Conservation (phyloP, 1,284 basidiomycete genomes). For the Pterulicium gracile region DNA sequence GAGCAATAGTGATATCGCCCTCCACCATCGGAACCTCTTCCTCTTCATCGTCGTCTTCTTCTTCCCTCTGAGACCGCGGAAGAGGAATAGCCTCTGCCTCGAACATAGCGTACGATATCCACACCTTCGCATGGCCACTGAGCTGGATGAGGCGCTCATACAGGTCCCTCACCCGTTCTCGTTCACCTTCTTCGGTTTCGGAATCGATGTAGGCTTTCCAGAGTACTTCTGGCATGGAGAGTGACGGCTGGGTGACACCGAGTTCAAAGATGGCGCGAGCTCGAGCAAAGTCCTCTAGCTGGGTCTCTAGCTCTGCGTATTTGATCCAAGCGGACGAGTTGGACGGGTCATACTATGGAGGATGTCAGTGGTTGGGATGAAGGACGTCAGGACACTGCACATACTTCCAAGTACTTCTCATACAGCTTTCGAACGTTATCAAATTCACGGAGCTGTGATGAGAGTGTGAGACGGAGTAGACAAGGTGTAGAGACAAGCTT, state of each 20-base stretch:
- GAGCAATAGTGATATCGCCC: slow-evolving; percentile 59
- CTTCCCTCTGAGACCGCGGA: slow-evolving; percentile 57
- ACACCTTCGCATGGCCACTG: slow-evolving; percentile 93
- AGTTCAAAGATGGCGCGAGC: slow-evolving; percentile 95
- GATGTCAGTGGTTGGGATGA: slow-evolving; percentile 7
- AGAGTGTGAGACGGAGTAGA: slow-evolving; percentile 7
- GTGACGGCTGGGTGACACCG: slow-evolving; percentile 79
- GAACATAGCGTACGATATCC: slow-evolving; percentile 74
- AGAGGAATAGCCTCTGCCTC: slow-evolving; percentile 62
- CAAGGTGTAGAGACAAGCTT: slow-evolving; percentile 15
- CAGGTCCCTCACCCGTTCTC: slow-evolving; percentile 73
- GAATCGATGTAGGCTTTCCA: slow-evolving; percentile 99
- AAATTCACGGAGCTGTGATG: slow-evolving; percentile 77
- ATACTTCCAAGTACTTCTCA: slow-evolving; percentile 87
- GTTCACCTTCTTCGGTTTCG: slow-evolving; percentile 90
- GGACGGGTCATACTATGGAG: slow-evolving; percentile 68
- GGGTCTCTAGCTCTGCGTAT: slow-evolving; percentile 91
- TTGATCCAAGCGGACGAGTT: slow-evolving; percentile 95
- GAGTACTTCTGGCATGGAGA: slow-evolving; percentile 98
- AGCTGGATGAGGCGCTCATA: slow-evolving; percentile 85
- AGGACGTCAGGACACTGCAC: slow-evolving; percentile 12
- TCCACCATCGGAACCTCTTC: slow-evolving; percentile 53
- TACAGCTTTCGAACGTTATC: slow-evolving; percentile 89
- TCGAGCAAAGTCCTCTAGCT: slow-evolving; percentile 85
- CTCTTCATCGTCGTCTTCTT: slow-evolving; percentile 60